phyloP scores from a whole-genome alignment of 1,284 basidiomycete species.

The Cryptococcus neoformans region DNA sequence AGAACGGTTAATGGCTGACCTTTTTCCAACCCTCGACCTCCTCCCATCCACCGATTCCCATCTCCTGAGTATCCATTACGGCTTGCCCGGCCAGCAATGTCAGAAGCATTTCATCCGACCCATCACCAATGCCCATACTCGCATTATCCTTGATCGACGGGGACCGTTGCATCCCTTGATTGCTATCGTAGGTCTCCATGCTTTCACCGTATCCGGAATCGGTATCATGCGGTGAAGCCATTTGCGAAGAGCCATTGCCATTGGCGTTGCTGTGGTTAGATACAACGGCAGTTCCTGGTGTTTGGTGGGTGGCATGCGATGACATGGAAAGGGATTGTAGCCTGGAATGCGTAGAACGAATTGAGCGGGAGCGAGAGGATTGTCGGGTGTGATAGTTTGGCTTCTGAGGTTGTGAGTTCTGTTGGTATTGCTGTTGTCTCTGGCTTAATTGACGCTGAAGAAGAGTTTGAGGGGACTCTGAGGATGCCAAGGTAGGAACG shows the following conservation, averaged over 20 bases:
- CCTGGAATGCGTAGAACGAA: background rate
- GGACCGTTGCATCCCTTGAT: background rate
- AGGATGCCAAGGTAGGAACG: background rate
- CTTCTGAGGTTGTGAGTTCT: background rate
- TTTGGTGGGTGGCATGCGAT: constrained; percentile 54
- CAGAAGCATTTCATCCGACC: constrained; percentile 69
- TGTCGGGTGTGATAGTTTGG: background rate
- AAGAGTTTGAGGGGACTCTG: background rate
- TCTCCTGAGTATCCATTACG: constrained; percentile 64
- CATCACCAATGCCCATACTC: constrained; percentile 21
- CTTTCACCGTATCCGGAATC: constrained; percentile 2
- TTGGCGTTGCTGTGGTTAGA: too few species aligned
- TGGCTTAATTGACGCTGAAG: background rate
- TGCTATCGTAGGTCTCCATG: constrained; percentile 2
- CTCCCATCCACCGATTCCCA: constrained; percentile 71
- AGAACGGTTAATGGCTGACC: background rate
- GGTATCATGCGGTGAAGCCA: constrained; percentile 3
- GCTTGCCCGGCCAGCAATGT: constrained; percentile 83
- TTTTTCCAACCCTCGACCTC: constrained; percentile 77
- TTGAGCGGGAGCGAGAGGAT: background rate
- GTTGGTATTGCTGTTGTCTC: background rate
- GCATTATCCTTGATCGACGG: constrained; percentile 7
- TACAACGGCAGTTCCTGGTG: too few species aligned
- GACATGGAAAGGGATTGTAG: background rate
- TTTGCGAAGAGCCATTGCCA: too few species aligned